These are phyloP conservation scores for Globisporangium uncinulatum DNA, from an alignment of 352 stramenopile genomes.

Conservation along the genomic window DNA sequence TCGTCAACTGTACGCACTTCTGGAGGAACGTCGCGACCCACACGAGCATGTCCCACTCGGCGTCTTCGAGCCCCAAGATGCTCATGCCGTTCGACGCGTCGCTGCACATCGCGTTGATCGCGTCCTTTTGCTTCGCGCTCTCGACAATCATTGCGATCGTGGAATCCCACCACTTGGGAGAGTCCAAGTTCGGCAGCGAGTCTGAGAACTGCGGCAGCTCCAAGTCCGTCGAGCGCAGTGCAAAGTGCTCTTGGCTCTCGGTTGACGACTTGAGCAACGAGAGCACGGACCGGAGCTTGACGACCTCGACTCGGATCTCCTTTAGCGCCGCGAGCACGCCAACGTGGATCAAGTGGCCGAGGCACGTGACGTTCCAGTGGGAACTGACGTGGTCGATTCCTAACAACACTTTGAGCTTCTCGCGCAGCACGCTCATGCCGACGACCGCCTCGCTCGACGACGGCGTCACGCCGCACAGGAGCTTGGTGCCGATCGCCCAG, in stretches of 20 bases:
- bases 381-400: constrained; percentile 67
- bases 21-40: constrained; percentile 70
- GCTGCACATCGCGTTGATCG: constrained; percentile 63
- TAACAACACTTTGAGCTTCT: constrained; percentile 77
- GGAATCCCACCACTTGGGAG: constrained; percentile 61
- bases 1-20: constrained; percentile 76
- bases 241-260: constrained; percentile 72
- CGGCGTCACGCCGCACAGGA: constrained; percentile 67
- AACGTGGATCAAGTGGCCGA: constrained; percentile 68
- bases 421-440: constrained; percentile 68
- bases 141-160: constrained; percentile 76
- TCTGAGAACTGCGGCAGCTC: constrained; percentile 49
- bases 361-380: constrained; percentile 70
- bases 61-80: constrained; percentile 70
- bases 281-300: constrained; percentile 70
- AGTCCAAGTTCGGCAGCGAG: constrained; percentile 61
- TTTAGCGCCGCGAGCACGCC: constrained; percentile 60
- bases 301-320: constrained; percentile 64
- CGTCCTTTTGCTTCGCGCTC: constrained; percentile 67
- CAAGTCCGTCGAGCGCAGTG: constrained; percentile 61
- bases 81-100: constrained; percentile 66
- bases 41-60: constrained; percentile 71
- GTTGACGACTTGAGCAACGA: constrained; percentile 65
- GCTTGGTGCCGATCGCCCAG: constrained; percentile 63
- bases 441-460: constrained; percentile 53